phyloP scores from a whole-genome alignment of 1,284 basidiomycete species.

The Malassezia equina region DNA sequence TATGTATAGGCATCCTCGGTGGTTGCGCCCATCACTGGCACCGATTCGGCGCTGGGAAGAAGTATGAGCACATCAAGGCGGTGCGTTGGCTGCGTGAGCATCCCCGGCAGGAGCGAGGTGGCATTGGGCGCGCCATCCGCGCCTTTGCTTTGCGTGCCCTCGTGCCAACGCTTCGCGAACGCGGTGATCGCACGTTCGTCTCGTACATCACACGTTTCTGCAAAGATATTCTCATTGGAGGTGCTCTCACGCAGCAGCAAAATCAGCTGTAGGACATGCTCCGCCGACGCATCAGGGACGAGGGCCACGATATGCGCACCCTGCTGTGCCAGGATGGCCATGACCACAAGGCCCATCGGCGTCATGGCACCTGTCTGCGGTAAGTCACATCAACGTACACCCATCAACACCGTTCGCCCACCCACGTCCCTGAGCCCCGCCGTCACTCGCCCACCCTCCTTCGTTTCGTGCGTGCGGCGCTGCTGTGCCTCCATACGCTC shows the following conservation, averaged over 20 bases:
- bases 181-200: constrained; percentile 20
- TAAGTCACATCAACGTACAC: constrained; percentile 9
- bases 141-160: constrained; percentile 8
- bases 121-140: neutral
- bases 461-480: neutral
- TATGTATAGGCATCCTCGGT: constrained; percentile 17
- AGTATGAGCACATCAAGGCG: constrained; percentile 19
- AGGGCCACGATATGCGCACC: constrained; percentile 38
- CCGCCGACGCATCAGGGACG: constrained; percentile 18
- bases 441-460: constrained; percentile 5
- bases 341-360: constrained; percentile 29
- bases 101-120: constrained; percentile 16
- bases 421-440: constrained; percentile 18
- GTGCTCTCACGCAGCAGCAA: constrained; percentile 34
- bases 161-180: constrained; percentile 33
- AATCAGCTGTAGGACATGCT: constrained; percentile 25
- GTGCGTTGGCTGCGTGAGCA: constrained; percentile 3
- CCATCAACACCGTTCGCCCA: constrained; percentile 26
- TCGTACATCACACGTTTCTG: constrained; percentile 36
- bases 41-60: constrained; percentile 11
- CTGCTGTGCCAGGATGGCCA: constrained; percentile 29
- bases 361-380: constrained; percentile 26
- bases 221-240: constrained; percentile 32
- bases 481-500: constrained; percentile 6
- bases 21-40: constrained; percentile 3